Base-by-base conservation (phyloP, 257 asterid genomes). In the Solanum habrochaites region DNA sequence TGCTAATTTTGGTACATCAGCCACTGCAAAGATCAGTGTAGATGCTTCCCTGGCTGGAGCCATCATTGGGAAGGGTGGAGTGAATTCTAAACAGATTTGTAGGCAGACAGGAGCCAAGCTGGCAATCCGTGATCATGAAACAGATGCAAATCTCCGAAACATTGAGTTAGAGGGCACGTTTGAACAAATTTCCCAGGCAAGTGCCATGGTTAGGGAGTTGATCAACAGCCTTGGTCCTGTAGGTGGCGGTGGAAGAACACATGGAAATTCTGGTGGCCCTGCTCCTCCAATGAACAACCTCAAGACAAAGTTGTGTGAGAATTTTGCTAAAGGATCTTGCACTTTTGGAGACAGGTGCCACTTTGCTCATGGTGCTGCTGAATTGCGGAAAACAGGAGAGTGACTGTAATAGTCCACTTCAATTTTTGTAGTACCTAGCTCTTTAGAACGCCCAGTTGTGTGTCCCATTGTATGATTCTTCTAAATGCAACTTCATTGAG, bases 341-440 rank as follows among this genome's bases (percentile, higher is more conserved):
- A 96, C 99, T 1, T 96, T 96, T 49, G 99, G 97, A n/a, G 99
- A 95, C 13, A 90, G 94, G 93, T 96, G 99, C 86, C 98, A 96
- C 88, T 96, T 96, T 45, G 99, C 99, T 5, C 99, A 96, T 31
- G 99, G 99, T 70, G 95, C 91, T 18, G 91, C 92, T 45, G 98
- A 96, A 92, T 87, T 96, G 74, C 93, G 98, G 45, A 92, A 91
- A 90, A 69, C 94, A 2, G 96, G 91, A 43, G 82, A 90, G 58
- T 90, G 92, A 91, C 72, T 7, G 66, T 58, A 21, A 16, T 66
- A 27, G 39, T 27, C 21, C 13, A 23, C 75, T 27, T 43, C 60
- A 13, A 40, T 16, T 49, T 70, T 18, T 25, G 43, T 27, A 52
- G 66, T 42, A 67, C 66, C 81, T 84, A 64, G 21, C 23, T 27